Percentiles rank a stretch among this genome's conserved stretches.
Evolutionary conservation across 2,329 filamentous ascomycete species (phyloP).

Genomic region (Dendryphion nanum): DNA sequence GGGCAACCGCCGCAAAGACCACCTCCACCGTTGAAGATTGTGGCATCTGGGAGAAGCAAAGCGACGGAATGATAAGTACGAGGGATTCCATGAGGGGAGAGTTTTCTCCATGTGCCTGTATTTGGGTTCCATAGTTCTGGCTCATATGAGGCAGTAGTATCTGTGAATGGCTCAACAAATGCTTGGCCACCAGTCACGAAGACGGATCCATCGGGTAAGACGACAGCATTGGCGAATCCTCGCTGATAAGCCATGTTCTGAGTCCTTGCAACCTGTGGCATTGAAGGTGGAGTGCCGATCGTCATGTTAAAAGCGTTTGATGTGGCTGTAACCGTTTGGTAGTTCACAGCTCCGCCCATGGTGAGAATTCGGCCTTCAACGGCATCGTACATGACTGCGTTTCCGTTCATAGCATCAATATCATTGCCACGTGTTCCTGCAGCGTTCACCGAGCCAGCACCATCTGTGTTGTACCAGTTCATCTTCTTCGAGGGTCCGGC

Average conservation of each 20-base stretch:
- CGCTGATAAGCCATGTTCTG: conserved; percentile 27
- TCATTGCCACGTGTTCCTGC: conserved; percentile 48
- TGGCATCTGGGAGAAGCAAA: conserved; percentile 26
- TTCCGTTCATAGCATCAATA: conserved; percentile 56
- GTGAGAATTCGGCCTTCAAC: conserved; percentile 55
- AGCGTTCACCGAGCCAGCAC: conserved; percentile 39
- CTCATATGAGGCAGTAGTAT: conserved; percentile 12
- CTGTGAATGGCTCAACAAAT: conserved; percentile 17
- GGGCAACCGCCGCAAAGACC: conserved; percentile 48
- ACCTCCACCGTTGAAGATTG: conserved; percentile 23
- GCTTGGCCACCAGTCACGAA: conserved; percentile 31
- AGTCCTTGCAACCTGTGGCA: conserved; percentile 17
- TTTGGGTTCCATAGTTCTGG: conserved; percentile 27
- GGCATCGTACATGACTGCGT: conserved; percentile 59
- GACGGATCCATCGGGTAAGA: conserved; percentile 36
- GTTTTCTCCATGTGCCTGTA: conserved; percentile 17
- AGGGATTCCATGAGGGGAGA: conserved; percentile 20
- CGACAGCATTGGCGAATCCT: conserved; percentile 25
- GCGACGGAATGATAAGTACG: conserved; percentile 30
- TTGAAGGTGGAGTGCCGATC: conserved; percentile 34
- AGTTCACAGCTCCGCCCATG: conserved; percentile 50
- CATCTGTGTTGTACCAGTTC: conserved; percentile 56
- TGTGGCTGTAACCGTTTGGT: conserved; percentile 45
- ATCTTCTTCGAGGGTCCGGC: conserved; percentile 55
- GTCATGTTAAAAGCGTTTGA: conserved; percentile 52